Percentiles rank a stretch among this genome's conserved stretches.
Evolutionary conservation across 1,284 basidiomycete genomes (phyloP).

Genomic region (Sporisorium graminicola): DNA sequence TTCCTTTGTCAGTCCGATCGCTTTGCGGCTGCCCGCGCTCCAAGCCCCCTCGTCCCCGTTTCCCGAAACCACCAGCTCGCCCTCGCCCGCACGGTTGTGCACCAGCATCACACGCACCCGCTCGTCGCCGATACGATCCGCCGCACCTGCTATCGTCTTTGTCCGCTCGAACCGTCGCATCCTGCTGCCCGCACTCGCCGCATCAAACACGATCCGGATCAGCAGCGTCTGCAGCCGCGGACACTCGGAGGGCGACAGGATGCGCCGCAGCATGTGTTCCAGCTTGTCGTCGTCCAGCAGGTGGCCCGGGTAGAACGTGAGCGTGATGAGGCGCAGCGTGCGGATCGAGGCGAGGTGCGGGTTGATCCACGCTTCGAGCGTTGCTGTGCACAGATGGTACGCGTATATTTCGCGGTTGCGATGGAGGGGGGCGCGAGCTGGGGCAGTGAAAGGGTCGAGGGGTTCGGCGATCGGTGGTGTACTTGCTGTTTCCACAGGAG

Average conservation of each 20-base stretch:
- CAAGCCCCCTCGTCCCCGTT: neutral
- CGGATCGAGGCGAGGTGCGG: slow-evolving; percentile 33
- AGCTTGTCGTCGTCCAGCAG: slow-evolving; percentile 55
- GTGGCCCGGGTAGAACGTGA: slow-evolving; percentile 52
- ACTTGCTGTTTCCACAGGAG: neutral
- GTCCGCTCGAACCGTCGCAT: slow-evolving; percentile 45
- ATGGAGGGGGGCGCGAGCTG: neutral
- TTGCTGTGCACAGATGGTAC: slow-evolving; percentile 48
- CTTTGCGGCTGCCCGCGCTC: slow-evolving; percentile 25
- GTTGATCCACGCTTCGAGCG: slow-evolving; percentile 49
- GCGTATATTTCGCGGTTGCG: slow-evolving; percentile 38
- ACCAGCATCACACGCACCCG: slow-evolving; percentile 40
- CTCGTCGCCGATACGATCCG: slow-evolving; percentile 43
- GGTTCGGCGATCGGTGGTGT: neutral
- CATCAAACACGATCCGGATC: slow-evolving; percentile 42
- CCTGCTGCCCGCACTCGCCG: slow-evolving; percentile 30
- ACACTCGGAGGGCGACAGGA: slow-evolving; percentile 30
- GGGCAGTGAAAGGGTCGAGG: neutral
- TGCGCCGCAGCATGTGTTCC: slow-evolving; percentile 49
- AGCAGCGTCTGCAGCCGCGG: slow-evolving; percentile 31
- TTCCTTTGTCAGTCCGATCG: slow-evolving; percentile 33
- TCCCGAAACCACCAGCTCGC: slow-evolving; percentile 12
- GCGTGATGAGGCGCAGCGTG: slow-evolving; percentile 37
- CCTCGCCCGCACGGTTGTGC: slow-evolving; percentile 24
- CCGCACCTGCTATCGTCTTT: slow-evolving; percentile 52